Base-by-base conservation (phyloP, 2,329 filamentous ascomycete genomes). In the Aspergillus sojae region DNA sequence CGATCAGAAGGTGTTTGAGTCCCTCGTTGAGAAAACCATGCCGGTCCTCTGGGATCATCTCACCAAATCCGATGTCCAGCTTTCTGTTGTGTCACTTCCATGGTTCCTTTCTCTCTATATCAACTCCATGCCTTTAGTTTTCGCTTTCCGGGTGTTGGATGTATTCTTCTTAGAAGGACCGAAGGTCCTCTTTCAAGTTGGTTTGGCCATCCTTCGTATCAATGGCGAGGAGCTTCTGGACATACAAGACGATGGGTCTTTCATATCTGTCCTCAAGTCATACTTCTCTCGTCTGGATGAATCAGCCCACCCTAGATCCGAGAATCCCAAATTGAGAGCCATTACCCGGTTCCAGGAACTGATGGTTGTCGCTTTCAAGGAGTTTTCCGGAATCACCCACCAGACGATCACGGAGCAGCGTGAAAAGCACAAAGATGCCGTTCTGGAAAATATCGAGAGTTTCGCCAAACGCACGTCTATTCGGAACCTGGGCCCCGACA, bases 51-150 rank as follows among this genome's bases (percentile, higher is more conserved):
- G 95, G 94, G 94, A 98, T 26, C 95, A 99, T 74, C 87, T 99
- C n/a, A 91, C 94, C 68, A 96, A 95, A 80, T 95, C 91, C 63
- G 95, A 99, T 74, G 93, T 99, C 26, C 96, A 99, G 78, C 87
- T 99, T 23, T 98, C 95, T 0, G 95, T 99, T 39, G 95, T 98
- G 19, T 98, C 94, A 11, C 84, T 99, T 50, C 95, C 95, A 3
- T 99, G 95, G 95, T 99, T 99, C 76, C 84, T 99, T 61, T 98
- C 94, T 5, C 85, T 99, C 21, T 99, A 98, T 80, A 96, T 99
- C 83, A 99, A 99, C 84, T 98, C 94, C 1, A 99, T 99, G 95
- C 95, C 95, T 5, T 84, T 99, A 19, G 93, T 98, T 1, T 99
- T 98, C 79, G 95, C 95, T 53, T 99, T 98, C 78, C 88, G 95